Base-by-base conservation (phyloP, 2,329 filamentous ascomycete genomes). In the Botrytis byssoidea region DNA sequence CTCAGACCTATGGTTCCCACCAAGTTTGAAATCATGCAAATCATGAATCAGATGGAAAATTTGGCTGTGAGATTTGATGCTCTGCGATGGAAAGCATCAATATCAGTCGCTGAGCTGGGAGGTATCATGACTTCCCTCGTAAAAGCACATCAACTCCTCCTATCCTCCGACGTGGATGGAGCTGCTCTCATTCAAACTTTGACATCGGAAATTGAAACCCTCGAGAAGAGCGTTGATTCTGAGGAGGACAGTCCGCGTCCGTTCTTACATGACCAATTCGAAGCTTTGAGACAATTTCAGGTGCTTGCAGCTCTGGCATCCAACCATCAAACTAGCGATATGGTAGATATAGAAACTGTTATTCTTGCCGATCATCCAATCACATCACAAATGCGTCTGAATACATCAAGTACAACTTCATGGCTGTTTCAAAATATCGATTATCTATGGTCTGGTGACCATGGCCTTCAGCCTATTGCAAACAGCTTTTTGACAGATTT, bases 1-100 rank as follows among this genome's bases (percentile, higher is more conserved):
- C 88, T 97, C 79, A 88, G 92, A 71, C 93, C 94, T 0, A 81
- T 84, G 18, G 86, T 89, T 7, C 84, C 90, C 35, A 82, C 85
- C 2, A 85, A 85, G 29, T 81, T 83, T 37, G 78, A 80, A 6
- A 83, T 85, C 0, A 82, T 90, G 60, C 81, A 84, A 42, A 85
- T 84, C 51, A 83, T 87, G 10, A 75, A 84, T 20, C 83, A 86
- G 55, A 83, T 92, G 77, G 86, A 90, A 76, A 83, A 83, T 18
- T 83, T 92, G 7, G 89, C 88, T 1, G 81, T 81, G 2, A 85
- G 88, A 68, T 92, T 92, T 73, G 90, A 92, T 80, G 80, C 83
- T 46, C 81, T 91, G 42, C 86, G 87, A 76, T 91, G 88, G 89
- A 89, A 85, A 77, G 85, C 86, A 2, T 83, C 85, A 35, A 85